Percentiles rank a stretch among this genome's conserved stretches.
These are phyloP conservation scores for Thalassiosira oceanica DNA, from an alignment of 352 stramenopile genomes.

Conservation along the genomic window DNA sequence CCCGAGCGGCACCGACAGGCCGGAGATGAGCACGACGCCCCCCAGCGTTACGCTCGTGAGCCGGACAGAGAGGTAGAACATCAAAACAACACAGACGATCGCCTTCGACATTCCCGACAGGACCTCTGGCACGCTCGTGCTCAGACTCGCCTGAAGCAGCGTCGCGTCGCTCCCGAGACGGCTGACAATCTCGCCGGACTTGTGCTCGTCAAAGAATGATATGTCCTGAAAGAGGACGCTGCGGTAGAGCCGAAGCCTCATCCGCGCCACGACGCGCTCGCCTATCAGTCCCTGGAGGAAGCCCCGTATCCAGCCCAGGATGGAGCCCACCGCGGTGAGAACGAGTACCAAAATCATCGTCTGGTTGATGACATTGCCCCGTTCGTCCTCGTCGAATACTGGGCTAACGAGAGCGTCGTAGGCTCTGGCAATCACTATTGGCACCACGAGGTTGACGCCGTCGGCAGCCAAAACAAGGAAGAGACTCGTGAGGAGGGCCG, in stretches of 20 bases:
- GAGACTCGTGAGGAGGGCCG: constrained; percentile 26
- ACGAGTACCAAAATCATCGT: constrained; percentile 40
- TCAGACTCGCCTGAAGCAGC: constrained; percentile 44
- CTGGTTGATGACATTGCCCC: constrained; percentile 42
- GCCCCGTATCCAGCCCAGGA: constrained; percentile 36
- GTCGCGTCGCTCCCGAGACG: constrained; percentile 25
- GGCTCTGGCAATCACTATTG: constrained; percentile 40
- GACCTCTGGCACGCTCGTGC: constrained; percentile 41
- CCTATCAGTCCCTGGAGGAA: constrained; percentile 41
- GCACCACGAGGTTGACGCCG: constrained; percentile 26
- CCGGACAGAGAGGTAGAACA: constrained; percentile 54
- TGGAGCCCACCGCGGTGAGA: constrained; percentile 15
- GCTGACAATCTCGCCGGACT: constrained; percentile 27
- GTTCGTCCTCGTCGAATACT: neutral
- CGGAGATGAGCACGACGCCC: constrained; percentile 26
- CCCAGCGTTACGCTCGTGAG: constrained; percentile 44
- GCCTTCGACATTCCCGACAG: no score
- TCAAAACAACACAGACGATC: constrained; percentile 23
- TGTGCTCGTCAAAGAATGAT: constrained; percentile 36
- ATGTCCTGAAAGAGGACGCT: constrained; percentile 36
- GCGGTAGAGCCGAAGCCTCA: no score
- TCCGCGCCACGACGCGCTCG: constrained; percentile 47
- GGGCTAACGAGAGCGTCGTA: constrained; percentile 47
- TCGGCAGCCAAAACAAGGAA: constrained; percentile 39
- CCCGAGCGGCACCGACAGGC: constrained; percentile 37